Base-by-base conservation (phyloP, 352 stramenopile species). In the Phytopythium chamaehyphon region DNA sequence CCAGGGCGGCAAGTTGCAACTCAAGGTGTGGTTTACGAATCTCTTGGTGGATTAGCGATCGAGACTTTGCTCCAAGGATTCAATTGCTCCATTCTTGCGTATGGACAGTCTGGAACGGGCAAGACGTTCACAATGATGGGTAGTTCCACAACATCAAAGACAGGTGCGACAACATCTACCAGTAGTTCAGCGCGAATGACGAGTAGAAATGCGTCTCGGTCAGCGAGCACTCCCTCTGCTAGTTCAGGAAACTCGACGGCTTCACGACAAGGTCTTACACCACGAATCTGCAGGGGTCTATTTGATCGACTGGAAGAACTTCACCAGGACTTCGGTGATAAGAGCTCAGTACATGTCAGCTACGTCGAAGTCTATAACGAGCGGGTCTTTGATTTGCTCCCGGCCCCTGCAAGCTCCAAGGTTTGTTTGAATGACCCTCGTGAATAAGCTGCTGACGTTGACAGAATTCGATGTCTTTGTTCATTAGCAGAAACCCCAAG, bases 321-420 rank as follows among this genome's bases (percentile, higher is more conserved):
- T n/a, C 55, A 53, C 15, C 33, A 62, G 28, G 46, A 35, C 1
- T 49, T 45, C 3, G 42, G 42, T 2, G 40, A 37, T n/a, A 54
- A 61, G 16, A 68, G 57, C 45, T 51, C 63, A 22, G 55, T 90
- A 3, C 62, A 86, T 46, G 67, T 93, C 44, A 91, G 77, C 54
- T 93, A 86, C 52, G 69, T 91, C n/a, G 83, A 91, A 54, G 83
- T 93, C 21, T 90, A 88, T 51, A 73, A 91, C 18, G 80, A 93
- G 35, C 78, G 52, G 42, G 78, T 90, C 8, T 91, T 86, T 37
- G 80, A 91, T 37, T 40, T 93, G 10, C 60, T 93, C 19, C 21
- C 38, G 3, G 59, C 57, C 18, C 56, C 67, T 21, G 21, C 55
- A 21, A 45, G 24, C 10, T 31, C 37, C 22, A 80, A 80, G 56